Evolutionary conservation across 768 basidiomycete genomes (phyloP), one percentile per base, ranked within the genome.

Genomic region (Tulasnella sp.): DNA sequence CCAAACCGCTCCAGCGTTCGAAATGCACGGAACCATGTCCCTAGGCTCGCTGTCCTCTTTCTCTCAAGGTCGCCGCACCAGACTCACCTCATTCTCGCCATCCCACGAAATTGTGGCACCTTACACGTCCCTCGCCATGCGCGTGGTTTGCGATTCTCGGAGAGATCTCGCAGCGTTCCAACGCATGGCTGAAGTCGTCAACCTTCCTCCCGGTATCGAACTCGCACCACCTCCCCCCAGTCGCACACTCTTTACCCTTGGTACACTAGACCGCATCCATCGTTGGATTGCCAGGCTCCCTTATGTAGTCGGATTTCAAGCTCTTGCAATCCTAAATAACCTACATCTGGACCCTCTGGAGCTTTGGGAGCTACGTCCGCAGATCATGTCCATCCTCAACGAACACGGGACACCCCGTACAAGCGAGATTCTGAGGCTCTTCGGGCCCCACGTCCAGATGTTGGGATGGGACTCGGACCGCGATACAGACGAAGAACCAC

Each of bases 221-320:
- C 17, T 54, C 5, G 15, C 22, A 14, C n/a, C 71, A 19, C n/a
- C 40, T 15, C 77, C 77, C 22, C 31, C 70, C n/a, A 45, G 64
- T 14, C 38, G 77, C 19, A 22, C 9, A 11, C 78, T 42, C 25
- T 78, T 78, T 39, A 22, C 68, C n/a, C 14, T 15, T 17, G 4
- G 2, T 5, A 11, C 15, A n/a, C 68, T 78, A n/a, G 22, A 71
- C 34, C 15, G 29, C 19, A 19, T 78, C 14, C 15, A 72, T 22
- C 29, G 3, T 15, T 78, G 77, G 77, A 37, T 77, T 2, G 40
- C 19, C 8, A 15, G 0, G 17, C 45, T 78, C 29, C 31, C 72
- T 17, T 78, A 77, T 77, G 17, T 22, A 39, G 58, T 77, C 42
- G 76, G 77, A 4, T 78, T 77, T 34, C 78, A 78, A 22, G 14